Percentiles rank a stretch among this genome's conserved stretches.
Conservation (phyloP, 2,329 filamentous ascomycete genomes). For the Colletotrichum sp. region DNA sequence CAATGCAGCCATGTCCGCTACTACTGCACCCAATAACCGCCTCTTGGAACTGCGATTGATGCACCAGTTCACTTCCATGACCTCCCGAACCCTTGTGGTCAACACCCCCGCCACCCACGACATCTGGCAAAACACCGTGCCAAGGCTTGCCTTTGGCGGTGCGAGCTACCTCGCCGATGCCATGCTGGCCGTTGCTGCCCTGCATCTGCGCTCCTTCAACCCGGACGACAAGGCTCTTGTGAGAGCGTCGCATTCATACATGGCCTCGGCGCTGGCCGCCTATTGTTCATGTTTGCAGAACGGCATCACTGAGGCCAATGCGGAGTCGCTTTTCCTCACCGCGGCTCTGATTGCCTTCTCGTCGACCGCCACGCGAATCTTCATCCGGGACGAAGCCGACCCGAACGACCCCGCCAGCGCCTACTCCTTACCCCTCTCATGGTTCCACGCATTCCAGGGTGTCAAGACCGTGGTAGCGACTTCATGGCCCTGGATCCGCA, state of each 20-base stretch:
- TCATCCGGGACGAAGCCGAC: constrained; percentile 60
- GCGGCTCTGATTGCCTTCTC: constrained; percentile 71
- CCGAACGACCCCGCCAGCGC: constrained; percentile 41
- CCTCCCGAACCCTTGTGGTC: constrained; percentile 63
- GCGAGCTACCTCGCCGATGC: constrained; percentile 66
- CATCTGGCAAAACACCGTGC: constrained; percentile 66
- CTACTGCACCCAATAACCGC: constrained; percentile 44
- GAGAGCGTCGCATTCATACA: constrained; percentile 68
- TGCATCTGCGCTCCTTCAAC: constrained; percentile 62
- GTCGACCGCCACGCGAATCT: constrained; percentile 66
- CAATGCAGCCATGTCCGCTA: constrained; percentile 33
- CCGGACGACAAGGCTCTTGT: constrained; percentile 66
- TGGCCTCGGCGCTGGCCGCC: constrained; percentile 66
- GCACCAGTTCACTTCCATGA: constrained; percentile 68
- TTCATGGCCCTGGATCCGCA: constrained; percentile 68
- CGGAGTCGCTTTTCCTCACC: constrained; percentile 68
- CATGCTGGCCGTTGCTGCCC: constrained; percentile 67
- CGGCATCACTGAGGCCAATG: constrained; percentile 64
- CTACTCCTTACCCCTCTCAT: constrained; percentile 66
- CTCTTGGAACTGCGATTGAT: constrained; percentile 67
- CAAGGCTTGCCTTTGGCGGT: constrained; percentile 64
- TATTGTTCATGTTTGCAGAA: constrained; percentile 62
- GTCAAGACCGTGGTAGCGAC: constrained; percentile 69
- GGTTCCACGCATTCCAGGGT: constrained; percentile 72
- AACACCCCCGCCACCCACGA: constrained; percentile 55